A percentile compares a stretch with the other conserved stretches of the same genome.
These are phyloP conservation scores for Triticum urartu DNA, from an alignment of 176 grass and related monocot genomes.

Conservation along the genomic window DNA sequence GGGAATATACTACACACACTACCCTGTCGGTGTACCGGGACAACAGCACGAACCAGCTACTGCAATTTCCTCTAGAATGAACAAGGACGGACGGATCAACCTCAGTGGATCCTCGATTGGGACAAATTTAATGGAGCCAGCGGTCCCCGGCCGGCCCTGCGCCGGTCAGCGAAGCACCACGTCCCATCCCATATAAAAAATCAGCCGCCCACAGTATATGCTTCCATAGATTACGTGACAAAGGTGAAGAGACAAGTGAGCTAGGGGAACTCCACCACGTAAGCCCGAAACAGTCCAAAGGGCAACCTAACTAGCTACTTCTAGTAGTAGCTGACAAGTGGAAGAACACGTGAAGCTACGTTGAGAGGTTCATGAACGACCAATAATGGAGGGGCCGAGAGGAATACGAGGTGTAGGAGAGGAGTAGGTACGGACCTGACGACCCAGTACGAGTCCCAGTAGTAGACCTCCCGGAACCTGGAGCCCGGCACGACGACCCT, in stretches of 20 bases:
- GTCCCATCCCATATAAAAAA: neutral
- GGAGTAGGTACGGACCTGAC: conserved; percentile 47
- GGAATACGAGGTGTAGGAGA: neutral
- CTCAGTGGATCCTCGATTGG: neutral
- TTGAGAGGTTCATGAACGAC: neutral
- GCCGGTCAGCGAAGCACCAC: neutral
- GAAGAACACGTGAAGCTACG: neutral
- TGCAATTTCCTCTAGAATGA: neutral
- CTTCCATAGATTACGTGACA: neutral
- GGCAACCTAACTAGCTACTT: neutral
- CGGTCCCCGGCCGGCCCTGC: neutral
- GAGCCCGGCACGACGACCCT: conserved; percentile 68
- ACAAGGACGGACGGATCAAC: neutral
- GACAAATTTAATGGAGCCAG: neutral
- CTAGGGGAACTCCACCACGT: neutral
- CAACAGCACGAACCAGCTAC: too few species aligned
- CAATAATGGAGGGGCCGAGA: neutral
- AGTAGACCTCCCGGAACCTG: conserved; percentile 93
- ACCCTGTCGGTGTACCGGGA: too few species aligned
- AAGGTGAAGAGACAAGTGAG: neutral
- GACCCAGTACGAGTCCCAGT: conserved; percentile 96
- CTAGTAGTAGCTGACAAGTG: neutral
- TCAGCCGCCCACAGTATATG: neutral
- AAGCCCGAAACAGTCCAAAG: neutral
- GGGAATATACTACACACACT: too few species aligned